These are phyloP conservation scores for Lactarius pseudohatsudake DNA, from an alignment of 768 basidiomycete species.

Conservation along the genomic window DNA sequence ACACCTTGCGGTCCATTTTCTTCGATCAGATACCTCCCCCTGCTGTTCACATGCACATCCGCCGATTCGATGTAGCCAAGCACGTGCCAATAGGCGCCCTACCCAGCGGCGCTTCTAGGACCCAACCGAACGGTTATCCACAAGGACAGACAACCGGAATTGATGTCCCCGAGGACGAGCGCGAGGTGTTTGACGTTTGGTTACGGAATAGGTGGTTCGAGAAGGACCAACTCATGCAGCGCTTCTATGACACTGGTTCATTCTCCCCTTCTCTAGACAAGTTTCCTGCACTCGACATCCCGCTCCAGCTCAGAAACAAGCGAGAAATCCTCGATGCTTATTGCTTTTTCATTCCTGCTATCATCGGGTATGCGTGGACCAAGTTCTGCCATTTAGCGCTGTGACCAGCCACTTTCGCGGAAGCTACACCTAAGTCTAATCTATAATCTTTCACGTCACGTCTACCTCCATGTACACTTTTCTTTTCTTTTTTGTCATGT, in stretches of 20 bases:
- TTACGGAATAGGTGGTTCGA: constrained; percentile 75
- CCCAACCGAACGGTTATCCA: constrained; percentile 35
- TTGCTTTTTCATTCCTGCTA: constrained; percentile 64
- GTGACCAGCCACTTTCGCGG: not conserved
- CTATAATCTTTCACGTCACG: not conserved
- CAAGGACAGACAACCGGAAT: constrained; percentile 35
- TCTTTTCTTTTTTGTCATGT: not conserved
- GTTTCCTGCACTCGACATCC: constrained; percentile 48
- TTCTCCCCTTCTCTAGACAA: constrained; percentile 39
- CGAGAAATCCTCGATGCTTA: constrained; percentile 67
- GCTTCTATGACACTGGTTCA: constrained; percentile 54
- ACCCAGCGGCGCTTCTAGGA: constrained; percentile 39
- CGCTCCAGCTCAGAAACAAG: constrained; percentile 53
- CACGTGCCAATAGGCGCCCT: constrained; percentile 72
- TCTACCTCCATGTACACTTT: not conserved
- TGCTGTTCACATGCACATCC: constrained; percentile 81
- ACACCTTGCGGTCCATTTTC: constrained; percentile 89
- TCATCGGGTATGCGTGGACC: constrained; percentile 49
- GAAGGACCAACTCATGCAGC: constrained; percentile 79
- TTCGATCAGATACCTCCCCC: constrained; percentile 80
- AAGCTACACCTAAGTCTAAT: not conserved
- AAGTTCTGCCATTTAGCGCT: not conserved
- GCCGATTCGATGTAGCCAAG: constrained; percentile 65
- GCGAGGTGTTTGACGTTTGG: constrained; percentile 74
- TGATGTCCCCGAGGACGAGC: constrained; percentile 38